Base-by-base conservation (phyloP, 352 stramenopile species). In the Vaucheria bursata region DNA sequence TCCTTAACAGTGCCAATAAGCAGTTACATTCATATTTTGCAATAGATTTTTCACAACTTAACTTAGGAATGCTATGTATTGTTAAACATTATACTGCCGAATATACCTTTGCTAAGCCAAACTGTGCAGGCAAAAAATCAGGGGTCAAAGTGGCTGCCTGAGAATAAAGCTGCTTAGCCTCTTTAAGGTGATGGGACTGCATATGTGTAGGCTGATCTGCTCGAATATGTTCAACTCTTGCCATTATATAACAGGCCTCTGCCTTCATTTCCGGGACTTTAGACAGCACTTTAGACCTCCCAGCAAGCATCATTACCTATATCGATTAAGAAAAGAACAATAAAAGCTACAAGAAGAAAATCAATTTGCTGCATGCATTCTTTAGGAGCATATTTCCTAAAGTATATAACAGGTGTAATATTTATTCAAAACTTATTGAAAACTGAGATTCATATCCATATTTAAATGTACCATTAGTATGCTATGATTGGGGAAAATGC, bases 191-290 rank as follows among this genome's bases (percentile, higher is more conserved):
- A 29, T 90, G 90, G 7, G 53, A 31, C 53, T 2, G 2, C 53
- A 34, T 34, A 31, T 2, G 2, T 12, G 45, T 18, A 12, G 45
- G 12, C 45, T 12, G 12, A 2, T 7, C 53, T 2, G 53, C 53
- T 31, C 53, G 53, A 84, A 93, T 91, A 81, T 98, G 94, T 72
- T 93, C 93, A n/a, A 95, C 93, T 70, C 94, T 90, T 6, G 91
- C 94, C 86, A 97, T 93, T 37, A 97, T 89, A 83, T 96, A 98
- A 69, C 95, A 95, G 77, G 92, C 97, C 85, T 98, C 94, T 6
- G 93, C 96, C 68, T 95, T 92, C 35, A 98, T 96, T 78, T 90
- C 85, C 18, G 83, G 65, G n/a, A 90, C 87, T 52, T 74, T 87
- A 4, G 88, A 90, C 64, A 84, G 87, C 40, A 79, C 84, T 78